phyloP scores from a whole-genome alignment of 352 stramenopile species.

The Phytophthora pistaciae region DNA sequence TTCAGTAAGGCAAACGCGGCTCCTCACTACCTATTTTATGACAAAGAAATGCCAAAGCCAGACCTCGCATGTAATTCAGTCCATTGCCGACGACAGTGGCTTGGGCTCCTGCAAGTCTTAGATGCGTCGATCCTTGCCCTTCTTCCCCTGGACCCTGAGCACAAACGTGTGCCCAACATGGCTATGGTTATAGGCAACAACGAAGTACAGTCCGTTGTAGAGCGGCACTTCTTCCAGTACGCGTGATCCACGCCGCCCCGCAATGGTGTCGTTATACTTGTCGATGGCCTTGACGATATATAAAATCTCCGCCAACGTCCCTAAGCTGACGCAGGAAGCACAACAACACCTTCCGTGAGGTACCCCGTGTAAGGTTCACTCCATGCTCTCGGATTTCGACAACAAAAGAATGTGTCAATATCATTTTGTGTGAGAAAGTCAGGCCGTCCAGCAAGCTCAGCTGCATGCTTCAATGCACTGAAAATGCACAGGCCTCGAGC shows the following conservation, averaged over 20 bases:
- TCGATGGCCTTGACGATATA: constrained; percentile 1
- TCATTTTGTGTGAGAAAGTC: too few relatives aligned
- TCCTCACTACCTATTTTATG: background rate
- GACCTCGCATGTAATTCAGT: background rate
- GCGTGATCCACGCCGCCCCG: too few relatives aligned
- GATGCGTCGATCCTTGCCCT: background rate
- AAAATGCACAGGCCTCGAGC: too few relatives aligned
- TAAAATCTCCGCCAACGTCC: background rate
- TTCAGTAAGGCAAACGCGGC: background rate
- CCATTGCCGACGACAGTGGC: background rate
- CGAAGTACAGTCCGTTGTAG: background rate
- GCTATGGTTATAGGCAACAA: background rate
- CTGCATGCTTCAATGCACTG: too few relatives aligned
- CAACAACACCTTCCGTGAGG: constrained; percentile 5
- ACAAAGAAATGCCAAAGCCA: background rate
- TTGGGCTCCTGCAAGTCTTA: background rate
- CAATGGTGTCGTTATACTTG: background rate
- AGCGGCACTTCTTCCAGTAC: background rate
- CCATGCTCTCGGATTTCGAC: background rate
- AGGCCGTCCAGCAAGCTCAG: too few relatives aligned
- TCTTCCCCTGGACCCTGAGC: background rate
- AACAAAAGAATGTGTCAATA: background rate
- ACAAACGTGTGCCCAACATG: background rate
- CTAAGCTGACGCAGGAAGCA: background rate
- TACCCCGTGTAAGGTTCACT: background rate